phyloP scores from a whole-genome alignment of 371 early-diverging fungal genomes.

The Lichtheimia ornata region DNA sequence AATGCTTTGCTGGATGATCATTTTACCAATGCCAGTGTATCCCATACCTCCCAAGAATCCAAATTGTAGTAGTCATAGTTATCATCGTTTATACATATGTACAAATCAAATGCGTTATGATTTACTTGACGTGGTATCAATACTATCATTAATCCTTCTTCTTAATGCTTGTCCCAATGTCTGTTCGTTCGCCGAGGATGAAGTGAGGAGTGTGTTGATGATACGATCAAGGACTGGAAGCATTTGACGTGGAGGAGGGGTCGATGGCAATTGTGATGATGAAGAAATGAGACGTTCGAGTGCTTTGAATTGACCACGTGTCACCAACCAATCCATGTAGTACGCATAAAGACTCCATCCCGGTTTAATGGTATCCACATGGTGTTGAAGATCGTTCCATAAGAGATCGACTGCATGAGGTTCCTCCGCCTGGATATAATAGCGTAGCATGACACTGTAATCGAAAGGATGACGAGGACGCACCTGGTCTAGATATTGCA shows the following conservation, averaged over 20 bases:
- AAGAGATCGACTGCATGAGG: conserved; percentile 40
- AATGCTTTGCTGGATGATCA: conserved; percentile 31
- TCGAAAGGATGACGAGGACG: conserved; percentile 33
- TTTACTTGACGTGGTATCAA: not conserved
- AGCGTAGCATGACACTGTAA: conserved; percentile 30
- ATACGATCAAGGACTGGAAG: not conserved
- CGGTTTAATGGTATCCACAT: conserved; percentile 27
- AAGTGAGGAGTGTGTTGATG: no score
- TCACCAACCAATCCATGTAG: conserved; percentile 29
- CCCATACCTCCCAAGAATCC: not conserved
- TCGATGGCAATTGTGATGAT: no score
- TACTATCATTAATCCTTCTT: not conserved
- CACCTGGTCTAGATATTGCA: conserved; percentile 26
- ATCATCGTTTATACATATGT: not conserved
- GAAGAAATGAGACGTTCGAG: no score
- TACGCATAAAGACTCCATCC: conserved; percentile 25
- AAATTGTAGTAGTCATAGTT: conserved; percentile 4
- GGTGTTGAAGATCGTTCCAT: conserved; percentile 36
- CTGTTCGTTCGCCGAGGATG: no score
- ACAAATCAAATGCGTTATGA: not conserved
- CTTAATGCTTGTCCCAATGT: no score
- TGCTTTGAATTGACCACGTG: no score
- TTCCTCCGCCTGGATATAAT: conserved; percentile 25
- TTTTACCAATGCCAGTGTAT: conserved; percentile 10
- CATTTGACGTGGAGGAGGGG: not conserved